phyloP scores from a whole-genome alignment of 768 basidiomycete species.

The Gyrodon lividus region DNA sequence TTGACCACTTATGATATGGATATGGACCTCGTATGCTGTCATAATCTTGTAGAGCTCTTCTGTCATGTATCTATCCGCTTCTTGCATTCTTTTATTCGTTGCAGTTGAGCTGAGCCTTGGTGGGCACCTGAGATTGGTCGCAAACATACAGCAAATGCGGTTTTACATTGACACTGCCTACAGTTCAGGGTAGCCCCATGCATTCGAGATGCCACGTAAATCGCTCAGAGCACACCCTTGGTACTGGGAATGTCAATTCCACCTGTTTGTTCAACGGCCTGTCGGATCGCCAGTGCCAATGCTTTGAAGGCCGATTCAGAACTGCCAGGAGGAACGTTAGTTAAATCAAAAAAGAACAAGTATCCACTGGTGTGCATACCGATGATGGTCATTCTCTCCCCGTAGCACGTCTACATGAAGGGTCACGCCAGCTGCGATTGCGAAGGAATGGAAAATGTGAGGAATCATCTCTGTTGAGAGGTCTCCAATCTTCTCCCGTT shows the following conservation, averaged over 20 bases:
- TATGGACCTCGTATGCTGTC: slow-evolving; percentile 8
- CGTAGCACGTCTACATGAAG: slow-evolving; percentile 92
- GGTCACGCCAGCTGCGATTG: slow-evolving; percentile 93
- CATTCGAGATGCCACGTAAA: background rate
- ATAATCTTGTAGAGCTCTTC: slow-evolving; percentile 3
- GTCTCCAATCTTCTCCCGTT: slow-evolving; percentile 91
- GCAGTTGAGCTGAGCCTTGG: too few relatives aligned
- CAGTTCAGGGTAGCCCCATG: too few relatives aligned
- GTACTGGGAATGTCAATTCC: slow-evolving; percentile 92
- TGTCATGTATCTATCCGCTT: background rate
- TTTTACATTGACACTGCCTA: too few relatives aligned
- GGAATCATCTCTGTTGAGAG: slow-evolving; percentile 98
- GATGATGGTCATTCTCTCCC: slow-evolving; percentile 97
- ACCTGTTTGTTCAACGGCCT: slow-evolving; percentile 91
- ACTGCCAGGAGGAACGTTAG: slow-evolving; percentile 40
- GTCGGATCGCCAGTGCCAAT: slow-evolving; percentile 88
- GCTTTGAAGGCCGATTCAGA: slow-evolving; percentile 99
- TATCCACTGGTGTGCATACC: slow-evolving; percentile 46
- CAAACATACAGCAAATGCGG: too few relatives aligned
- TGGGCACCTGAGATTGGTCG: too few relatives aligned
- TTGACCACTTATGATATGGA: background rate
- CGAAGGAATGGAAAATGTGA: slow-evolving; percentile 96
- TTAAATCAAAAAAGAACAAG: background rate
- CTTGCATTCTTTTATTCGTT: background rate
- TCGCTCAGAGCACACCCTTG: slow-evolving; percentile 79